These are phyloP conservation scores for Pythium monospermum DNA, from an alignment of 352 stramenopile genomes.

Conservation along the genomic window DNA sequence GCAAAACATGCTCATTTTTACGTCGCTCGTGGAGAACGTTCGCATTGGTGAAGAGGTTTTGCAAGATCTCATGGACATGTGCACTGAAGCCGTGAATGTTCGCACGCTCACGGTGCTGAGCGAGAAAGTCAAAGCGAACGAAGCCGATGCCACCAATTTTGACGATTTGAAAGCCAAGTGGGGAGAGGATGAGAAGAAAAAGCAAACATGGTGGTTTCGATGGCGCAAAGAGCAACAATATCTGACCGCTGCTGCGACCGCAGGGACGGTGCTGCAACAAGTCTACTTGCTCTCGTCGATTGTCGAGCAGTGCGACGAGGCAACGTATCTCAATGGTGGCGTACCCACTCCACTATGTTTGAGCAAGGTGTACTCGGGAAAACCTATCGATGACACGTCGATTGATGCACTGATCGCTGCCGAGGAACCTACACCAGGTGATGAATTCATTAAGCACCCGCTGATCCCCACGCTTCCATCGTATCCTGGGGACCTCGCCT, in stretches of 20 bases:
- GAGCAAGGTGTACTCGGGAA: neutral
- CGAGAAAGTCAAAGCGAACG: constrained; percentile 6
- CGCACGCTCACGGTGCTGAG: constrained; percentile 4
- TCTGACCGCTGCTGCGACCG: constrained; percentile 8
- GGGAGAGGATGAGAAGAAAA: constrained; percentile 6
- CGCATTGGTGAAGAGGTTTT: constrained; percentile 2
- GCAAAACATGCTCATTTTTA: constrained; percentile 7
- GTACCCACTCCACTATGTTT: neutral
- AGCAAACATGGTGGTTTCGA: constrained; percentile 10
- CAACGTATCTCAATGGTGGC: constrained; percentile 4
- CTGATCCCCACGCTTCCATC: neutral
- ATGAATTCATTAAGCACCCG: neutral
- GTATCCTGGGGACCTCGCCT: neutral
- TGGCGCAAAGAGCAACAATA: constrained; percentile 13
- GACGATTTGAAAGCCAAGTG: constrained; percentile 1
- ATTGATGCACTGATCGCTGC: neutral
- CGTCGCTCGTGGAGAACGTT: constrained; percentile 1
- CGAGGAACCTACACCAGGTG: neutral
- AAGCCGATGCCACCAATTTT: constrained; percentile 6
- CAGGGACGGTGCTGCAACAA: constrained; percentile 7
- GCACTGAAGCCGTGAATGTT: constrained; percentile 6
- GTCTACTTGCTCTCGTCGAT: constrained; percentile 9
- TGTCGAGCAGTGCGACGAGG: constrained; percentile 1
- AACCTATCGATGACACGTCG: neutral
- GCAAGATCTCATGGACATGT: constrained; percentile 8